Percentiles rank a stretch among this genome's conserved stretches.
Evolutionary conservation across 1,284 basidiomycete genomes (phyloP).

Genomic region (Ganoderma lingzhi): DNA sequence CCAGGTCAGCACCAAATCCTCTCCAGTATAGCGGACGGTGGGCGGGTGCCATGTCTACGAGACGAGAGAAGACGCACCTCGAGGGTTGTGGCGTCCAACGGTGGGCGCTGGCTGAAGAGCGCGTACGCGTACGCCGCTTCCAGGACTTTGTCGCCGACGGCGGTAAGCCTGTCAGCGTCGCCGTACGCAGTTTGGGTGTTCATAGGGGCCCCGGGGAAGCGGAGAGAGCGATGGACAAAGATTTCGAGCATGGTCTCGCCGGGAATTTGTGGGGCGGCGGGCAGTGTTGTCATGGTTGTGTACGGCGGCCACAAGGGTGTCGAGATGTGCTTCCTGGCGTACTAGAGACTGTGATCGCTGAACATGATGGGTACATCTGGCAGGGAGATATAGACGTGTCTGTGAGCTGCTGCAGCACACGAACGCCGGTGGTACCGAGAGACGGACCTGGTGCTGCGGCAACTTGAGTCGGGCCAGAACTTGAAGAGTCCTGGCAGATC

Average conservation of each 20-base stretch:
- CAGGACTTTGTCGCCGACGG: constrained; percentile 61
- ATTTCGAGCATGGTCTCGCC: constrained; percentile 68
- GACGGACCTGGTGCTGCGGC: constrained; percentile 4
- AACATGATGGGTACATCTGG: not conserved
- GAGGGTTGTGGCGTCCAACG: constrained; percentile 56
- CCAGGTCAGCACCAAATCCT: not conserved
- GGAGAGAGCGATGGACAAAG: constrained; percentile 72
- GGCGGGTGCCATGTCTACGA: too few relatives aligned
- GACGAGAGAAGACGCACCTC: constrained; percentile 47
- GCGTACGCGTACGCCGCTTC: constrained; percentile 56
- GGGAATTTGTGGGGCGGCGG: constrained; percentile 50
- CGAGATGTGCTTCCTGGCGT: constrained; percentile 26
- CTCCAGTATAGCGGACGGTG: not conserved
- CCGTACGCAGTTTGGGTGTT: constrained; percentile 51
- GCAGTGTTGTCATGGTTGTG: constrained; percentile 36
- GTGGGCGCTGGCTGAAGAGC: constrained; percentile 63
- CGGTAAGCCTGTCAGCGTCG: constrained; percentile 66
- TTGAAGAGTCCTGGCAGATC: not conserved
- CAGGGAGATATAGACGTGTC: not conserved
- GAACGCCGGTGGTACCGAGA: not conserved
- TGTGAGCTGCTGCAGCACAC: not conserved
- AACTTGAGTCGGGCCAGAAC: not conserved
- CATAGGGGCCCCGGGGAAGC: constrained; percentile 49
- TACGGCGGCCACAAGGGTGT: not conserved
- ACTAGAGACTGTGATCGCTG: constrained; percentile 28